Evolutionary conservation across 768 basidiomycete genomes (phyloP).

Genomic region (Rhodosporidiobolus sp.): DNA sequence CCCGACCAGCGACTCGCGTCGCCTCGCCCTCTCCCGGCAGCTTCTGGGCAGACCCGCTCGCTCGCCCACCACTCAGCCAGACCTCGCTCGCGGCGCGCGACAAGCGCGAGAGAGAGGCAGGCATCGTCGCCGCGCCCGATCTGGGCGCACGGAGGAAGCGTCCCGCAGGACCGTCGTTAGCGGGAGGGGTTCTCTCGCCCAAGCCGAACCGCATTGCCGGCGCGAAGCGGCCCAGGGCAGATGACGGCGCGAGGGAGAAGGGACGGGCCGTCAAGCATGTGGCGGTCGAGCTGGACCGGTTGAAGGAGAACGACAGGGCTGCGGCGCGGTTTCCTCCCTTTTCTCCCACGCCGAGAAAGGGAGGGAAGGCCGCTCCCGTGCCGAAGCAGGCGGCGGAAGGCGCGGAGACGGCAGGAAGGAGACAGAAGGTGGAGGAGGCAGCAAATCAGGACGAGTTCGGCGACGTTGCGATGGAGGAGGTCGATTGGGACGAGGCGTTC

Average conservation of each 20-base stretch:
- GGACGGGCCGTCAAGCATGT: no score
- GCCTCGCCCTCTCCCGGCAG: constrained; percentile 9
- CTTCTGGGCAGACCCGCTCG: constrained; percentile 10
- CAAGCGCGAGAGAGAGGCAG: background rate
- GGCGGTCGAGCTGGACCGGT: no score
- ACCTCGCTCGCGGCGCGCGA: background rate
- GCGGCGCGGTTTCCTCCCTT: no score
- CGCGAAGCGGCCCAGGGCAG: no score
- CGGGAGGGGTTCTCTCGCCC: background rate
- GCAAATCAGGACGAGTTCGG: constrained; percentile 51
- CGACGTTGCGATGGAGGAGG: constrained; percentile 59
- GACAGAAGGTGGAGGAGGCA: background rate
- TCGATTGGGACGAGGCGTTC: constrained; percentile 66
- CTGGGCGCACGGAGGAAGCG: background rate
- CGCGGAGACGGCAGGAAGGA: background rate
- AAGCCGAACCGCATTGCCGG: background rate
- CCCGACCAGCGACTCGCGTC: background rate
- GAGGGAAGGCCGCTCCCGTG: no score
- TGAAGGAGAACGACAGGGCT: no score
- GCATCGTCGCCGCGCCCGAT: background rate
- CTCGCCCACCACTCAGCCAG: background rate
- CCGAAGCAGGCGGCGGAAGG: constrained; percentile 35
- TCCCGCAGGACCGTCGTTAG: no score
- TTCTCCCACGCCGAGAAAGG: no score
- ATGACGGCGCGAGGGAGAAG: no score